These are phyloP conservation scores for Trichosanthes truncata DNA, from an alignment of 306 rosid species.

Conservation along the genomic window DNA sequence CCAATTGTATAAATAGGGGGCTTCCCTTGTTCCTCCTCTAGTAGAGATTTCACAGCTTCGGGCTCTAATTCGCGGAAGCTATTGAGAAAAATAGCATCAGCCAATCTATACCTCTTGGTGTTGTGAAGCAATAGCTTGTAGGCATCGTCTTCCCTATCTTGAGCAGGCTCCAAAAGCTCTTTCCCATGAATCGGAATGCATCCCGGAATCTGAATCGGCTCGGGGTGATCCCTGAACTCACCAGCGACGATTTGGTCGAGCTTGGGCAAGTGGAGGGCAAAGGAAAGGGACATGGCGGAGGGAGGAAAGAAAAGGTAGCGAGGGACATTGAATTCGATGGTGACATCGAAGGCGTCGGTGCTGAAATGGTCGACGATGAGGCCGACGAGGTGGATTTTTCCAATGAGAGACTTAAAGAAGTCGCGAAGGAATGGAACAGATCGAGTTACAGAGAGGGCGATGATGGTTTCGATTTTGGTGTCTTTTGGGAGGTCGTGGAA, in stretches of 20 bases:
- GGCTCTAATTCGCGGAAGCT: conserved; percentile 53
- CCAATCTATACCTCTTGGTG: conserved; percentile 6
- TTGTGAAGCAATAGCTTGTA: conserved; percentile 36
- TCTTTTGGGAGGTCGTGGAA: conserved; percentile 21
- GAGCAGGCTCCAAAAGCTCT: conserved; percentile 43
- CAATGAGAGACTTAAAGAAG: neutral
- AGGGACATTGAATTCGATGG: conserved; percentile 26
- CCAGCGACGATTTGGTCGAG: conserved; percentile 28
- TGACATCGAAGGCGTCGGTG: conserved; percentile 45
- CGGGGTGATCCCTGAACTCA: conserved; percentile 35
- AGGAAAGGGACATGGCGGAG: conserved; percentile 28
- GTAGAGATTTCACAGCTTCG: conserved; percentile 21
- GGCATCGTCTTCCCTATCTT: conserved; percentile 40
- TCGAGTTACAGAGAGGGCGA: conserved; percentile 30
- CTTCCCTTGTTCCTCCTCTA: conserved; percentile 17
- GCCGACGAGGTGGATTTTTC: conserved; percentile 7
- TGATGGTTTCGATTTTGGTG: conserved; percentile 22
- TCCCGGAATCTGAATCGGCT: conserved; percentile 52
- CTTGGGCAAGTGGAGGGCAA: conserved; percentile 25
- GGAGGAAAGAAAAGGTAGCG: conserved; percentile 38
- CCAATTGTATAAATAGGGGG: conserved; percentile 53
- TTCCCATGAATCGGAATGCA: conserved; percentile 35
- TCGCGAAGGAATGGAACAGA: conserved; percentile 17
- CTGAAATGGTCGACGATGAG: conserved; percentile 46
- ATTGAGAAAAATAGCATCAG: conserved; percentile 39